Base-by-base conservation (phyloP, 768 basidiomycete genomes). In the Coprinellus aureogranulatus region DNA sequence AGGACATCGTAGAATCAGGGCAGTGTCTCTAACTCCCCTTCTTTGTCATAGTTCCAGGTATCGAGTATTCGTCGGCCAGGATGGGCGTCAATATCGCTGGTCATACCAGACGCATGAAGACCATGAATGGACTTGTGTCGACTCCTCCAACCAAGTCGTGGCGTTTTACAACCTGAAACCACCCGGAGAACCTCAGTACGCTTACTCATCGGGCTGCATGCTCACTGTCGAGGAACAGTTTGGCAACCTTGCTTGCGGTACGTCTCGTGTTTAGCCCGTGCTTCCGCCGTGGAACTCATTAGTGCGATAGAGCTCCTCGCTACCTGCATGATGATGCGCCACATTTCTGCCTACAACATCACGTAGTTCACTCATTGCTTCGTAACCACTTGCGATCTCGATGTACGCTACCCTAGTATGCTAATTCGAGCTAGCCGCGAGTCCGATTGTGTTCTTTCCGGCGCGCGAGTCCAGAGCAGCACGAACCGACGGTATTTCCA, bases 101-200 rank as follows among this genome's bases (percentile, higher is more conserved):
- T 77, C 75, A 25, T 78, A 78, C 70, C 72, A 77, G 18, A 64
- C 73, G 22, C 72, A 72, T 25, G 69, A 69, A 12, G 78, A 81
- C 53, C 78, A 84, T 54, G 87, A 88, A 62, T 89, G 87, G 86
- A 81, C 81, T 86, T 89, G 86, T 66, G 79, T 80, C 2, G 82
- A 85, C 59, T 60, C 68, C 22, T 76, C 65, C 45, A 78, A 79
- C 27, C 76, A 80, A 47, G 68, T 83, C 2, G 78, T 89, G 20
- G 83, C 88, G 0, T 81, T 79, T 63, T 89, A 89, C 67, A 77
- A 76, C 65, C 75, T 85, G 49, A 86, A 84, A 59, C 64, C 74
- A 16, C 68, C 77, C 0, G 82, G 80, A 27, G 85, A 87, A 63
- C 81, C 84, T 2, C 74, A 73, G 18, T 86, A 86, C 60, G 46